Conservation (phyloP, 1,284 basidiomycete genomes). For the Leccinum fuscescens region DNA sequence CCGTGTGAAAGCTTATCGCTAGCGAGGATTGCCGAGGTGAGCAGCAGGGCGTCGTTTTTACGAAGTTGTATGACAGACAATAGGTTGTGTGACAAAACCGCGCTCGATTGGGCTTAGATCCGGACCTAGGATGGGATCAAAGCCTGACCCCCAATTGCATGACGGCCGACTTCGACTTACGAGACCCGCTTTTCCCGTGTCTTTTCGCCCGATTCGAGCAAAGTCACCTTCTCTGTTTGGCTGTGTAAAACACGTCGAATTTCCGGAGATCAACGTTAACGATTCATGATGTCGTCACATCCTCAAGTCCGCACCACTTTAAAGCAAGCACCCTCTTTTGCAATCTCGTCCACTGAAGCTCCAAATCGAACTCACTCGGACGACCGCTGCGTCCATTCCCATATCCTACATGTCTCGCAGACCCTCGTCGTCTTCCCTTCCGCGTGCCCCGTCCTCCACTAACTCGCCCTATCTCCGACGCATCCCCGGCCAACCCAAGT, state of each 20-base stretch:
- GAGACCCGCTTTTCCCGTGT: slow-evolving; percentile 38
- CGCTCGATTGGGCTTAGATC: slow-evolving; percentile 16
- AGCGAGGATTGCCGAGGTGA: neutral
- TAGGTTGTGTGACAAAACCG: neutral
- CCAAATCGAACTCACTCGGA: neutral
- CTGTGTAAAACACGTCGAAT: slow-evolving; percentile 26
- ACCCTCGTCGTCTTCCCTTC: slow-evolving; percentile 36
- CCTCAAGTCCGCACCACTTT: slow-evolving; percentile 24
- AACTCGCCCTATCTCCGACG: slow-evolving; percentile 50
- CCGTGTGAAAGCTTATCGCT: neutral
- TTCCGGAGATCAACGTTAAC: slow-evolving; percentile 35
- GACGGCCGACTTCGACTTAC: slow-evolving; percentile 35
- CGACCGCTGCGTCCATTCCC: neutral
- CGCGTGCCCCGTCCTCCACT: slow-evolving; percentile 33
- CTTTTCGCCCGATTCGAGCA: slow-evolving; percentile 27
- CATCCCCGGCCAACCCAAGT: slow-evolving; percentile 62
- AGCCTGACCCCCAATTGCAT: slow-evolving; percentile 27
- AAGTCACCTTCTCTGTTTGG: slow-evolving; percentile 15
- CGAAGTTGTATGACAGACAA: slow-evolving; percentile 3
- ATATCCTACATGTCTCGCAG: slow-evolving; percentile 51
- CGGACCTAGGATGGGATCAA: slow-evolving; percentile 14
- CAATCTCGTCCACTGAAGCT: slow-evolving; percentile 8
- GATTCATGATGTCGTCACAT: slow-evolving; percentile 19
- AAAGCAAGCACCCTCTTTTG: slow-evolving; percentile 11
- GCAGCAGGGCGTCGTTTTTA: neutral